phyloP scores from a whole-genome alignment of 2,329 filamentous ascomycete species.

The Knufia petricola region DNA sequence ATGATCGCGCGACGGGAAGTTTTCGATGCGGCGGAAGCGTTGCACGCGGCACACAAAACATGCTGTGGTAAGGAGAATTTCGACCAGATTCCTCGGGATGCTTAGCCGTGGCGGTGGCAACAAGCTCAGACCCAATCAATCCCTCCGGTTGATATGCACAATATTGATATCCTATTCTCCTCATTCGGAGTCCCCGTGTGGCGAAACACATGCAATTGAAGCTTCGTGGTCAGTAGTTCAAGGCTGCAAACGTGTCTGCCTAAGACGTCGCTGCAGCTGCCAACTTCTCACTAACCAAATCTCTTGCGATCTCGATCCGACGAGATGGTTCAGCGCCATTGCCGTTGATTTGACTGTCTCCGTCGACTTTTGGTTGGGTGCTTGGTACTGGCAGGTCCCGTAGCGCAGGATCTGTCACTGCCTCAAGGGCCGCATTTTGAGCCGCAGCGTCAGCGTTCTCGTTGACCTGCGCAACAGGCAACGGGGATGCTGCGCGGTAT shows the following conservation, averaged over 20 bases:
- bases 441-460: not conserved
- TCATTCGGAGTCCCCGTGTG: not conserved
- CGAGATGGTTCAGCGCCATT: conserved; percentile 5
- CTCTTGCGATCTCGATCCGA: conserved; percentile 8
- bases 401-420: not conserved
- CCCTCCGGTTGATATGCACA: not conserved
- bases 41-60: not conserved
- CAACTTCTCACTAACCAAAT: conserved; percentile 5
- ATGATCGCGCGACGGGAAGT: not conserved
- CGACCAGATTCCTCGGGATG: not conserved
- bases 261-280: not conserved
- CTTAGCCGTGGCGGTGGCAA: not conserved
- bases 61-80: not conserved
- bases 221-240: not conserved
- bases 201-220: not conserved
- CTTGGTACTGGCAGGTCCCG: not conserved
- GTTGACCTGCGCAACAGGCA: not conserved
- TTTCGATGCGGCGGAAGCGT: not conserved
- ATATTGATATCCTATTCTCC: not conserved
- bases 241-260: not conserved
- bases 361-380: not conserved
- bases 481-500: not conserved
- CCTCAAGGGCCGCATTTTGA: not conserved
- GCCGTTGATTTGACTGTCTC: not conserved
- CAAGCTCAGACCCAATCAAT: not conserved